Conservation (phyloP, 2,329 filamentous ascomycete species). For the Diaporthe ilicicola region DNA sequence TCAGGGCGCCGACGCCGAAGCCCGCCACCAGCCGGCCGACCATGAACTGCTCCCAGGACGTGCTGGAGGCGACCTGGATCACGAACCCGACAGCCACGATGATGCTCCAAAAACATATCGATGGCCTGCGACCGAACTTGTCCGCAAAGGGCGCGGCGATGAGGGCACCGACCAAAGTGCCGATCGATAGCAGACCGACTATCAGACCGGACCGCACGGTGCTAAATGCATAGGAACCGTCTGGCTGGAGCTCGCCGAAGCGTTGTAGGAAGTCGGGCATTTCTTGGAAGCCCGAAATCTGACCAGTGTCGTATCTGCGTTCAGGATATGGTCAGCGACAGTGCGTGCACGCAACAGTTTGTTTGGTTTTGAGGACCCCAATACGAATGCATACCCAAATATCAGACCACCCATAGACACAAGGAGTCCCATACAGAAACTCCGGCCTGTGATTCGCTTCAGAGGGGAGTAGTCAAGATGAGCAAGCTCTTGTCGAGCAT, state of each 20-base stretch:
- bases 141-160: conserved; percentile 71
- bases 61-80: conserved; percentile 67
- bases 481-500: conserved; percentile 45
- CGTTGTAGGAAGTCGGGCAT: conserved; percentile 64
- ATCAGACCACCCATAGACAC: conserved; percentile 57
- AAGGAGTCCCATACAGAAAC: conserved; percentile 48
- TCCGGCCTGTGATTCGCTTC: conserved; percentile 48
- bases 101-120: conserved; percentile 68
- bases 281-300: conserved; percentile 65
- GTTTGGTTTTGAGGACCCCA: not conserved
- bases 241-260: conserved; percentile 53
- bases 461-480: conserved; percentile 56
- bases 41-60: conserved; percentile 71
- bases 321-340: conserved; percentile 35
- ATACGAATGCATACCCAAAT: conserved; percentile 40
- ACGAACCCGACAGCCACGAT: conserved; percentile 72
- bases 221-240: conserved; percentile 55
- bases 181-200: conserved; percentile 66
- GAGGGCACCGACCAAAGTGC: conserved; percentile 68
- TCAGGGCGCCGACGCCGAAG: conserved; percentile 72
- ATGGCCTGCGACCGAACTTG: conserved; percentile 67
- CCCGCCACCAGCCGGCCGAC: conserved; percentile 72
- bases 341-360: not conserved
- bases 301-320: conserved; percentile 60
- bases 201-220: conserved; percentile 66